Evolutionary conservation across 495 filamentous ascomycete species (phyloP), one percentile per base, ranked within the genome.

Genomic region (Neurospora hispaniola): DNA sequence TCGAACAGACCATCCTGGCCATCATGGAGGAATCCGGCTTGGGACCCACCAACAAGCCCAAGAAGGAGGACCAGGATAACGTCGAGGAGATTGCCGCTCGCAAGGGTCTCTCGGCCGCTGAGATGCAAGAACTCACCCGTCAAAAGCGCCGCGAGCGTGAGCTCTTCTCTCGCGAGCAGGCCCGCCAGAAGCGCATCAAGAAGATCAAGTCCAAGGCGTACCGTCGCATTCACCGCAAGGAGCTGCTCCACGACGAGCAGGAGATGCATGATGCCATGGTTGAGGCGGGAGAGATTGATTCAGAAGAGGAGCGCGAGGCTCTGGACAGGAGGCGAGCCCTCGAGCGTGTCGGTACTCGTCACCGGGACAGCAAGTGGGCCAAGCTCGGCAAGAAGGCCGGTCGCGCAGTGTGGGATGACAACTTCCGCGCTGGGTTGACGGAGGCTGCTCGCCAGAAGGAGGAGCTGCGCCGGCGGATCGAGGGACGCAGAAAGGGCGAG

Each of bases 201-300:
- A 98, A 98, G 84, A 99, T 99, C 80, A 99, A 99, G 84, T 94
- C 91, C 76, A 98, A 97, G 78, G 88, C 94, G 1, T 99, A 94
- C 78, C 90, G 94, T 20, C 90, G 94, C 70, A 90, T 98, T 31
- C 96, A 98, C 79, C 90, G 96, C 43, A 97, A 92, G 76, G 93
- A 97, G 76, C 87, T 89, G 14, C 89, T 93, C 78, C 89, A 89
- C 72, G 82, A 90, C 54, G 90, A 92, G 73, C 85, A 93, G 70
- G 88, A 88, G n/a, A 90, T 93, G 70, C 85, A 87, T 38, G 89
- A 93, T 54, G 89, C 89, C 39, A 83, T 95, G 54, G 81, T 85
- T 23, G 85, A 85, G 70, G 89, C 90, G 27, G 94, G 93, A 42
- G 89, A 92, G 71, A 75, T 85, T 23, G 85, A 85, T 73, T 86